Evolutionary conservation across 805 yeast genomes (phyloP).

Genomic region (Saccharomycopsis javanensis): DNA sequence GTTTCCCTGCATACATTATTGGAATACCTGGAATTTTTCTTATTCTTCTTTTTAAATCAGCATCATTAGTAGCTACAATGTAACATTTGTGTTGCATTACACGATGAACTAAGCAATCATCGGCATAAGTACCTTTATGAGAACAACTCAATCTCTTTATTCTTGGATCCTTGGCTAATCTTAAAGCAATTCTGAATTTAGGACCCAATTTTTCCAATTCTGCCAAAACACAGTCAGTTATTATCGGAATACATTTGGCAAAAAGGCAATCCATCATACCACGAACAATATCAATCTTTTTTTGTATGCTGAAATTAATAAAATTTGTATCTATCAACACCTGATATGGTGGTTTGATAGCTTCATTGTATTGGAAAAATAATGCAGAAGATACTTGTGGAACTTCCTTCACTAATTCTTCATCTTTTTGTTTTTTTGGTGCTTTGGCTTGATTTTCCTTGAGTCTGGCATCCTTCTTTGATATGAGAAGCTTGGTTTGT

Average conservation of each 20-base stretch:
- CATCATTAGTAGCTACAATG: slow-evolving; percentile 97
- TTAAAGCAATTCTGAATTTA: slow-evolving; percentile 84
- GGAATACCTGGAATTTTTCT: slow-evolving; percentile 98
- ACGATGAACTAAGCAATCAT: slow-evolving; percentile 89
- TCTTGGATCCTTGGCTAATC: slow-evolving; percentile 89
- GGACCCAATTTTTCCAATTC: slow-evolving; percentile 96
- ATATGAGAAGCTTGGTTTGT: slow-evolving; percentile 74
- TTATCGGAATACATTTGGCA: slow-evolving; percentile 91
- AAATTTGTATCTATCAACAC: slow-evolving; percentile 94
- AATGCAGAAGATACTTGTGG: slow-evolving; percentile 96
- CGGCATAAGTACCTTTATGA: slow-evolving; percentile 96
- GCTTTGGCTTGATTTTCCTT: slow-evolving; percentile 36
- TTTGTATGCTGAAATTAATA: slow-evolving; percentile 91
- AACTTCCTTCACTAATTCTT: slow-evolving; percentile 61
- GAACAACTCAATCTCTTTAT: slow-evolving; percentile 78
- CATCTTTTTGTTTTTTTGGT: slow-evolving; percentile 44
- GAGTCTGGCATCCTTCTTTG: slow-evolving; percentile 59
- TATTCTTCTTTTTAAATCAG: slow-evolving; percentile 85
- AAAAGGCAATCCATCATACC: slow-evolving; percentile 95
- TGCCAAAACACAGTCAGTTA: slow-evolving; percentile 97
- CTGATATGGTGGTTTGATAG: slow-evolving; percentile 97
- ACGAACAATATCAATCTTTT: slow-evolving; percentile 86
- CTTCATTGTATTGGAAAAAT: slow-evolving; percentile 87
- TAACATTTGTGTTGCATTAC: slow-evolving; percentile 95
- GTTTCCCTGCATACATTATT: slow-evolving; percentile 91